Conservation (phyloP, 2,329 filamentous ascomycete species). For the Bipolaris gigantea region DNA sequence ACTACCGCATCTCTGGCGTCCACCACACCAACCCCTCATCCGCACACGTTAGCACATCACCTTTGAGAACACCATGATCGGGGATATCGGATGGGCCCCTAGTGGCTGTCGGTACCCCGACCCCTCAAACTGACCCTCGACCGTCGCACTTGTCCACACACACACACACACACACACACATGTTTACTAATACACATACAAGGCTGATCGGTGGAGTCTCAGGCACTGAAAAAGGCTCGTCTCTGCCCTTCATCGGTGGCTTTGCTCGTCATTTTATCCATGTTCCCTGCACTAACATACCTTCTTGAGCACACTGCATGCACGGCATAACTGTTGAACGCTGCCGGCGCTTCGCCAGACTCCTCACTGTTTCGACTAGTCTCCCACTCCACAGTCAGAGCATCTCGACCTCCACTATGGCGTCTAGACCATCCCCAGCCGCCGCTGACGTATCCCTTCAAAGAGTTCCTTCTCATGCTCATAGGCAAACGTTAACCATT, state of each 20-base stretch:
- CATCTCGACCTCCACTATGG: conserved; percentile 9
- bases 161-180: no score
- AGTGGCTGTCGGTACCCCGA: conserved; percentile 1
- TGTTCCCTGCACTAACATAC: conserved; percentile 6
- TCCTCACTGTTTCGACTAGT: conserved; percentile 21
- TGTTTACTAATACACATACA: background rate
- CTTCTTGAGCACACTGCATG: conserved; percentile 7
- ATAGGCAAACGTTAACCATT: conserved; percentile 8
- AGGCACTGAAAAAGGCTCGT: background rate
- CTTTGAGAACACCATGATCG: conserved; percentile 15
- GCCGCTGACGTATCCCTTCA: conserved; percentile 18
- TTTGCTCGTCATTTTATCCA: conserved; percentile 3
- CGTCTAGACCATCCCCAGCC: conserved; percentile 19
- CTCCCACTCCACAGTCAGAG: background rate
- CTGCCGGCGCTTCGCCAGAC: conserved; percentile 27
- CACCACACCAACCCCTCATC: conserved; percentile 18
- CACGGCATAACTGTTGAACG: conserved; percentile 15
- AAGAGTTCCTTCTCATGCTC: conserved; percentile 1
- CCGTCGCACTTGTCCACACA: background rate
- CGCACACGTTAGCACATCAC: conserved; percentile 14
- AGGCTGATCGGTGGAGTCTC: background rate
- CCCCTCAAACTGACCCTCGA: background rate
- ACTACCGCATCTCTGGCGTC: conserved; percentile 16
- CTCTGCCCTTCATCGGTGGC: conserved; percentile 1
- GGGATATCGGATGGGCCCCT: conserved; percentile 17